phyloP scores from a whole-genome alignment of 192 early-diverging fungal genomes.

The Cladochytrium replicatum region DNA sequence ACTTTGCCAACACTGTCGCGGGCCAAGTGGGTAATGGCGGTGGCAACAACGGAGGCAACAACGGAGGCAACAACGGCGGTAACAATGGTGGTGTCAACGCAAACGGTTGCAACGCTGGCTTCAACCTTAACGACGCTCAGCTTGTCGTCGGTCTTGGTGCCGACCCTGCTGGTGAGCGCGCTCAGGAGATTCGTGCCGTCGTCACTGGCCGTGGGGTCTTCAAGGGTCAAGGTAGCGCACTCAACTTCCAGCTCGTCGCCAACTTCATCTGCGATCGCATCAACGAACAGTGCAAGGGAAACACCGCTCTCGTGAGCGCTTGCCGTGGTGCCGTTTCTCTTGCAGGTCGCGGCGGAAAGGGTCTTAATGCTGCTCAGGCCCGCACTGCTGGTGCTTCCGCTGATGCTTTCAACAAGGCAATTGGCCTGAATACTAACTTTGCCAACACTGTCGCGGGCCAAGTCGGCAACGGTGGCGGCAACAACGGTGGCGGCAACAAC shows the following conservation, averaged over 20 bases:
- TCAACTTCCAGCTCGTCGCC: constrained; percentile 18
- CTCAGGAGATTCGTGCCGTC: constrained; percentile 21
- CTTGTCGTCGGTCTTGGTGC: constrained; percentile 14
- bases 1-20: too few relatives aligned
- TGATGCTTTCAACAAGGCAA: constrained; percentile 4
- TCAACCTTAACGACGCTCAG: constrained; percentile 3
- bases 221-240: constrained; percentile 15
- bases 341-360: constrained; percentile 1
- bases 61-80: too few relatives aligned
- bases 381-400: constrained; percentile 2
- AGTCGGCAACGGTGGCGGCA: too few relatives aligned
- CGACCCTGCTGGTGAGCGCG: constrained; percentile 14
- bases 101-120: too few relatives aligned
- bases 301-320: constrained; percentile 4
- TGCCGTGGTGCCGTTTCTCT: neutral
- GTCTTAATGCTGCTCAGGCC: neutral
- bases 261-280: constrained; percentile 27
- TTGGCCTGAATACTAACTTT: constrained; percentile 1
- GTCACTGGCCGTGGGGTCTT: constrained; percentile 17
- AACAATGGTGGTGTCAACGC: too few relatives aligned
- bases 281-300: constrained; percentile 16
- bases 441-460: too few relatives aligned
- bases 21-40: too few relatives aligned
- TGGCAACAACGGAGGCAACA: too few relatives aligned
- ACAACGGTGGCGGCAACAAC: too few relatives aligned